Conservation (phyloP, 495 filamentous ascomycete genomes). For the Hypoxylon trugodes region DNA sequence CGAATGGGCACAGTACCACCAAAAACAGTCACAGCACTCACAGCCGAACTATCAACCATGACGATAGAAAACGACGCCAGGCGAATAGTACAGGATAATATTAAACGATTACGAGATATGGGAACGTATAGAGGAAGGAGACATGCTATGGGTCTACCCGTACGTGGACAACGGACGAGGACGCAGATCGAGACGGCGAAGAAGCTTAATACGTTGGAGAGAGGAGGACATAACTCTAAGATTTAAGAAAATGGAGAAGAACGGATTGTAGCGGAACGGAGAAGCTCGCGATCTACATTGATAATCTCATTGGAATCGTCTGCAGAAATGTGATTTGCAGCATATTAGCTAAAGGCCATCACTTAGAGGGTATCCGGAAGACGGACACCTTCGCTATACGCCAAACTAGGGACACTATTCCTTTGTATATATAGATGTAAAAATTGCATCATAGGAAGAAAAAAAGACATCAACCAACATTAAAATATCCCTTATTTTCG, state of each 20-base stretch:
- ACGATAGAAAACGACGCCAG: slow-evolving; percentile 91
- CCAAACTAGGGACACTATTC: slow-evolving; percentile 4
- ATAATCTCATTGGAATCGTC: background rate
- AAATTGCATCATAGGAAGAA: slow-evolving; percentile 4
- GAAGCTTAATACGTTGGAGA: slow-evolving; percentile 81
- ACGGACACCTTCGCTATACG: slow-evolving; percentile 6
- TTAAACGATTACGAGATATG: slow-evolving; percentile 86
- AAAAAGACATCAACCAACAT: background rate
- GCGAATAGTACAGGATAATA: slow-evolving; percentile 80
- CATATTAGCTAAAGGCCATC: background rate
- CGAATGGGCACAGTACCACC: slow-evolving; percentile 74
- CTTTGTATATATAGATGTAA: slow-evolving; percentile 34
- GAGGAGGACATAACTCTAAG: slow-evolving; percentile 60
- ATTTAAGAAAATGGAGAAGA: slow-evolving; percentile 10
- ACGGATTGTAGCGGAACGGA: background rate
- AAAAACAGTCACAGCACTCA: slow-evolving; percentile 79
- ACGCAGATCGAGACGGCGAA: slow-evolving; percentile 81
- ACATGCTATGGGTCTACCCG: slow-evolving; percentile 89
- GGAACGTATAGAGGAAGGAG: slow-evolving; percentile 88
- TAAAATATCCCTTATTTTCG: background rate
- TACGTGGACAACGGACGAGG: slow-evolving; percentile 86
- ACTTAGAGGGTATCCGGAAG: background rate
- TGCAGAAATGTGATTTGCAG: slow-evolving; percentile 4
- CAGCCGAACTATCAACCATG: slow-evolving; percentile 87
- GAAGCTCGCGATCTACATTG: background rate